Conservation (phyloP, 306 rosid species). For the Malus asiatica region DNA sequence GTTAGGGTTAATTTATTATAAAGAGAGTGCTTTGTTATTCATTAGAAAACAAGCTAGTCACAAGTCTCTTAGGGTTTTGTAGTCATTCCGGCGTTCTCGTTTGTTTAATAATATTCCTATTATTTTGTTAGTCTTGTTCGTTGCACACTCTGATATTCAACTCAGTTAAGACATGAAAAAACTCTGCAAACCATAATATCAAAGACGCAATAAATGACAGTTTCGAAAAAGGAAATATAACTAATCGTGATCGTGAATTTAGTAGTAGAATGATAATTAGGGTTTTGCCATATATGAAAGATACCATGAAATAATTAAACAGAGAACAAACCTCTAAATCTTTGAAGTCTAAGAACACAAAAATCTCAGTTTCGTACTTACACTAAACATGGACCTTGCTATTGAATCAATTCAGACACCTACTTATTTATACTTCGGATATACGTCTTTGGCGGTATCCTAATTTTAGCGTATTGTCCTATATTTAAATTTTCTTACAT, state of each 20-base stretch:
- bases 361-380: conserved; percentile 13
- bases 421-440: too few relatives aligned
- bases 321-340: conserved; percentile 38
- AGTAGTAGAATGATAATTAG: conserved; percentile 34
- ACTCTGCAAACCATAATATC: conserved; percentile 65
- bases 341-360: conserved; percentile 31
- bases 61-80: too few relatives aligned
- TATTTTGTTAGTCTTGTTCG: too few relatives aligned
- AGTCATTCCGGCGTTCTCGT: too few relatives aligned
- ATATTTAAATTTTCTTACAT: too few relatives aligned
- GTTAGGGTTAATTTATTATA: too few relatives aligned
- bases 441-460: accelerated
- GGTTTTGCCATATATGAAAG: conserved; percentile 49
- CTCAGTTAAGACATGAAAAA: conserved; percentile 59
- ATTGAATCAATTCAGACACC: too few relatives aligned
- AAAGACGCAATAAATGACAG: conserved; percentile 32
- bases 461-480: not conserved
- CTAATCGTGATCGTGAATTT: conserved; percentile 5
- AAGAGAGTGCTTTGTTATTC: too few relatives aligned
- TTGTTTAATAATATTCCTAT: too few relatives aligned
- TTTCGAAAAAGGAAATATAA: not conserved
- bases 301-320: conserved; percentile 40
- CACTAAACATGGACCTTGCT: too few relatives aligned
- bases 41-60: too few relatives aligned
- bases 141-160: too few relatives aligned